Percentiles rank a stretch among this genome's conserved stretches.
These are phyloP conservation scores for Penicillium goetzii DNA, from an alignment of 495 filamentous ascomycete genomes.

Conservation along the genomic window DNA sequence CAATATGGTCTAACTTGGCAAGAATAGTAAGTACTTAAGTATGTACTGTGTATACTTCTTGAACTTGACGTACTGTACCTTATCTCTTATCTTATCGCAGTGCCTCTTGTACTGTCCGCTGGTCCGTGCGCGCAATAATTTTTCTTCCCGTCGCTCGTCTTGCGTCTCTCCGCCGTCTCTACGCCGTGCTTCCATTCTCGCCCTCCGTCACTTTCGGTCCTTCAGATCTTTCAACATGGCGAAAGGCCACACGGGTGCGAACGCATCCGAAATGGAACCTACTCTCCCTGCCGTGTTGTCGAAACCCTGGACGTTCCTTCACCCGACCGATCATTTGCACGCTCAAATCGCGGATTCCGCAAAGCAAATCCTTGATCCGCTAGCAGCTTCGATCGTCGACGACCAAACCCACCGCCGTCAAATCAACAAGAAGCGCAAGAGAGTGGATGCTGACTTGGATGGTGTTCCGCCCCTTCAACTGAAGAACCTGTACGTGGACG, in stretches of 20 bases:
- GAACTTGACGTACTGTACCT: background rate
- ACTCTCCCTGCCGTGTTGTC: constrained; percentile 34
- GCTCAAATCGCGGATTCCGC: constrained; percentile 66
- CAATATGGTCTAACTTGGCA: too few relatives aligned
- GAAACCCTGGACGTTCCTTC: constrained; percentile 63
- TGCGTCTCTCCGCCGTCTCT: background rate
- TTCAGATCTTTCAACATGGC: constrained; percentile 23
- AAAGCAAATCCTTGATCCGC: constrained; percentile 75
- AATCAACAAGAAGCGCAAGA: constrained; percentile 68
- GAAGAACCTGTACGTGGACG: constrained; percentile 79
- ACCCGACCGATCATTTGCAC: constrained; percentile 65
- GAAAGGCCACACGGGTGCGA: constrained; percentile 17
- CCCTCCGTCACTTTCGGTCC: background rate
- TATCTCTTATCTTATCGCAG: constrained; percentile 32
- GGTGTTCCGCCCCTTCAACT: constrained; percentile 62
- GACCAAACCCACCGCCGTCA: constrained; percentile 63
- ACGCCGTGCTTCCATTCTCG: background rate
- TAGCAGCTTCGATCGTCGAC: constrained; percentile 70
- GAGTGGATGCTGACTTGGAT: constrained; percentile 48
- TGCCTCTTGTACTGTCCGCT: constrained; percentile 20
- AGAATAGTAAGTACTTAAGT: too few relatives aligned
- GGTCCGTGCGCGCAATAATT: constrained; percentile 29
- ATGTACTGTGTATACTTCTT: background rate
- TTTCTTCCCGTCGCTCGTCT: constrained; percentile 24
- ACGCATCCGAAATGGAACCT: constrained; percentile 3